A percentile compares a stretch with the other conserved stretches of the same genome.
These are phyloP conservation scores for Apiospora hydei DNA, from an alignment of 2,329 filamentous ascomycete genomes.

Conservation along the genomic window DNA sequence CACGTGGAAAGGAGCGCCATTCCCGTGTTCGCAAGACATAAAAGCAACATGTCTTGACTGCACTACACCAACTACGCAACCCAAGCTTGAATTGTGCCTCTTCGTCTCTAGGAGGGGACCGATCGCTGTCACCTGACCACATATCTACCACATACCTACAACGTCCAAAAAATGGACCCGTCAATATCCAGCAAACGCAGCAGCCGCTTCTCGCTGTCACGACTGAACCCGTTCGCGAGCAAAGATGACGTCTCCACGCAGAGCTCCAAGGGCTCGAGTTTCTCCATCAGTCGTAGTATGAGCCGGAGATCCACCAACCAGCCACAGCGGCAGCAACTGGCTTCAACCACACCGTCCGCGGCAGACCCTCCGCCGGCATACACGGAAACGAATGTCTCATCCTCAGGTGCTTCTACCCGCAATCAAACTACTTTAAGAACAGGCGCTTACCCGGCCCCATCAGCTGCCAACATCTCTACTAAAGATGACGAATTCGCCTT, in stretches of 20 bases:
- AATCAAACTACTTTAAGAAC: not conserved
- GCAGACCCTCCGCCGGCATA: conserved; percentile 21
- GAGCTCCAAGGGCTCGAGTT: not conserved
- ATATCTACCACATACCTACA: not conserved
- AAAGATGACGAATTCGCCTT: conserved; percentile 59
- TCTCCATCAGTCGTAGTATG: conserved; percentile 1
- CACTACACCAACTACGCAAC: not conserved
- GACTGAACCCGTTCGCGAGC: not conserved
- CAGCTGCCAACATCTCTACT: conserved; percentile 1
- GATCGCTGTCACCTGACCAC: not conserved
- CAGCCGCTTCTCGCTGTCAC: not conserved
- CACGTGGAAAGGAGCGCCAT: not conserved
- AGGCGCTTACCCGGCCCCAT: conserved; percentile 21
- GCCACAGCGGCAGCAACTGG: not conserved
- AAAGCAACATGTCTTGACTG: not conserved
- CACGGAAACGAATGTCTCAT: not conserved
- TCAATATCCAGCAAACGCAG: not conserved
- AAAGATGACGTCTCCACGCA: not conserved
- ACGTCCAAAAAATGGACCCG: not conserved
- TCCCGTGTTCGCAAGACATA: not conserved
- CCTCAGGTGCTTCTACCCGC: conserved; percentile 11
- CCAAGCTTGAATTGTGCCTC: not conserved
- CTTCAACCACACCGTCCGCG: not conserved
- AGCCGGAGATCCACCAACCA: not conserved
- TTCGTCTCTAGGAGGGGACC: not conserved